These are phyloP conservation scores for Penicillium sp. DNA, from an alignment of 2,329 filamentous ascomycete genomes.

Conservation along the genomic window DNA sequence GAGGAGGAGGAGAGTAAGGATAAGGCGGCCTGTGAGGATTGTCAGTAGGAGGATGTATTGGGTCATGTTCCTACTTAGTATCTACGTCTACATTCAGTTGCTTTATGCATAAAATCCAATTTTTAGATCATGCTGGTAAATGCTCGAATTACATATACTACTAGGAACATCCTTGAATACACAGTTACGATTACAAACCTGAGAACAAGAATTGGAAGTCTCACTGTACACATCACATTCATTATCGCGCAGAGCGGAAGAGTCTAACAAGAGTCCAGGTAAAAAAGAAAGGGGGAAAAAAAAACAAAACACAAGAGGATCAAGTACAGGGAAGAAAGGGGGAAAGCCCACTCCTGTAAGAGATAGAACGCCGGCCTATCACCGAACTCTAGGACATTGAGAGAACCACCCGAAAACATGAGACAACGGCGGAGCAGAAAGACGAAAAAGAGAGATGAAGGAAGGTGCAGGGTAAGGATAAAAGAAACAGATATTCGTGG, in stretches of 20 bases:
- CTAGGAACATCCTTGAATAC: background rate
- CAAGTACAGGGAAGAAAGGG: constrained; percentile 1
- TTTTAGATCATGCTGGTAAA: background rate
- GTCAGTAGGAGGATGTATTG: constrained; percentile 4
- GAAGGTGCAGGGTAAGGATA: background rate
- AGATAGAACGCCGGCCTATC: constrained; percentile 18
- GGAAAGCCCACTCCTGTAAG: constrained; percentile 1
- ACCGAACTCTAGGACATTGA: constrained; percentile 19
- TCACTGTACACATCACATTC: constrained; percentile 18
- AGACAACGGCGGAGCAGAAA: constrained; percentile 10
- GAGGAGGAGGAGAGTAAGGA: constrained; percentile 1
- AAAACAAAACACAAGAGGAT: background rate
- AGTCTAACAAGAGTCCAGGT: constrained; percentile 1
- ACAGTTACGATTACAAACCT: background rate
- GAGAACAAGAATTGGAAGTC: background rate
- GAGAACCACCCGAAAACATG: constrained; percentile 11
- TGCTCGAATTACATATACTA: background rate
- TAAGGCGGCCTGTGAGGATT: constrained; percentile 19
- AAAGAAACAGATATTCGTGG: constrained; percentile 16
- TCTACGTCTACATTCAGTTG: background rate
- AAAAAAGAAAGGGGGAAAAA: background rate
- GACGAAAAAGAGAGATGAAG: constrained; percentile 1
- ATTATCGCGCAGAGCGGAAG: constrained; percentile 6
- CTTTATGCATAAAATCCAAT: background rate
- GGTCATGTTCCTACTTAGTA: background rate